Conservation (phyloP, 2,329 filamentous ascomycete species). For the Calonectria fujianensis region DNA sequence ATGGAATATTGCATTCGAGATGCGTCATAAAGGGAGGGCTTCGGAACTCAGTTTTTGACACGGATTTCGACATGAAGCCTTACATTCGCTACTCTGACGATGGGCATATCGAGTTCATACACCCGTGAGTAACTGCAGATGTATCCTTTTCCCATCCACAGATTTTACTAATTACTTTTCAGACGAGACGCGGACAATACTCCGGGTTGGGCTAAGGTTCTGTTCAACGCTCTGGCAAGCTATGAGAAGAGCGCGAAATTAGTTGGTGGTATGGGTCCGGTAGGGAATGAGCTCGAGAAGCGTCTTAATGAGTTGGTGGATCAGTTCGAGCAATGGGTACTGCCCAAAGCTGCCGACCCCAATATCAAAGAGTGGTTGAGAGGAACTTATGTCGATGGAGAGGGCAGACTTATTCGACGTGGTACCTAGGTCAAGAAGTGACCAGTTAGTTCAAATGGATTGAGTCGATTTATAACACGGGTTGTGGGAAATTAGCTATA, state of each 20-base stretch:
- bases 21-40: neutral
- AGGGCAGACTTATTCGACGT: neutral
- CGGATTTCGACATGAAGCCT: neutral
- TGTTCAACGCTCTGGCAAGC: neutral
- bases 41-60: neutral
- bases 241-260: neutral
- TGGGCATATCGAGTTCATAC: neutral
- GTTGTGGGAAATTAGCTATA: neutral
- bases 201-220: neutral
- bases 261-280: neutral
- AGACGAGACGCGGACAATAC: neutral
- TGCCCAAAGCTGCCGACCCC: neutral
- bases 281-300: neutral
- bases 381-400: neutral
- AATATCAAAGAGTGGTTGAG: neutral
- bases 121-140: neutral
- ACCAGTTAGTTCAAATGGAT: neutral
- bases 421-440: neutral
- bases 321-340: neutral
- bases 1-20: neutral
- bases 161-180: neutral
- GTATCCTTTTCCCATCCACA: rapidly evolving
- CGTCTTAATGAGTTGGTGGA: neutral
- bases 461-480: neutral
- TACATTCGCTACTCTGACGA: neutral